Base-by-base conservation (phyloP, 2,329 filamentous ascomycete species). In the Aspergillus felis region DNA sequence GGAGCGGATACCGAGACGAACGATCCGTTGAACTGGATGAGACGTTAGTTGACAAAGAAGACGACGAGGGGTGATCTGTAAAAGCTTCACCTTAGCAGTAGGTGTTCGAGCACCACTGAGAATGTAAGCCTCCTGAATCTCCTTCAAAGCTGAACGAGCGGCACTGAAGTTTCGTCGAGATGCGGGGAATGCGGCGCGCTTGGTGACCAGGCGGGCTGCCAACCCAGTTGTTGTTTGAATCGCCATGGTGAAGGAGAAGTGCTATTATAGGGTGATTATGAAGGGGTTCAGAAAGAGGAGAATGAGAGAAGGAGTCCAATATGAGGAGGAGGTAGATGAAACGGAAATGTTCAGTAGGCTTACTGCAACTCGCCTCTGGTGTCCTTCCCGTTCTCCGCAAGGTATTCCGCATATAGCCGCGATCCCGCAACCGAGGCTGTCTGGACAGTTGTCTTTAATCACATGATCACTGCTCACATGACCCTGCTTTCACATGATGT, bases 91-190 rank as follows among this genome's bases (percentile, higher is more conserved):
- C 81, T 94, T 95, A 64, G 87, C 90, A 20, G 91, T 95, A 1
- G 94, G 93, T 51, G 94, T 99, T 68, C 94, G 84, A 17, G 92
- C 85, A 10, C 90, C 94, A 70, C 91, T 92, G 61, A 99, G 76
- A 66, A 99, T 97, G 76, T 97, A 99, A 50, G 90, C 93, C 74
- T 97, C 92, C 70, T 90, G 87, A 54, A 96, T 84, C 71, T 96
- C 88, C 75, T 87, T 79, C 60, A 74, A 74, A 27, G 71, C 68
- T 22, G 76, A 69, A 53, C 78, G 71, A 55, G 81, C 78, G 50
- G 78, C 77, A 66, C 78, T 81, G 71, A 87, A 84, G 57, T 81
- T 76, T 56, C 81, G 72, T 22, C 74, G 70, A 48, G 82, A 69
- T 65, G 81, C 75, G 65, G 77, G 76, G 62, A 74, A 55, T 28